phyloP scores from a whole-genome alignment of 345 rosid species.

The Corchorus capsularis region DNA sequence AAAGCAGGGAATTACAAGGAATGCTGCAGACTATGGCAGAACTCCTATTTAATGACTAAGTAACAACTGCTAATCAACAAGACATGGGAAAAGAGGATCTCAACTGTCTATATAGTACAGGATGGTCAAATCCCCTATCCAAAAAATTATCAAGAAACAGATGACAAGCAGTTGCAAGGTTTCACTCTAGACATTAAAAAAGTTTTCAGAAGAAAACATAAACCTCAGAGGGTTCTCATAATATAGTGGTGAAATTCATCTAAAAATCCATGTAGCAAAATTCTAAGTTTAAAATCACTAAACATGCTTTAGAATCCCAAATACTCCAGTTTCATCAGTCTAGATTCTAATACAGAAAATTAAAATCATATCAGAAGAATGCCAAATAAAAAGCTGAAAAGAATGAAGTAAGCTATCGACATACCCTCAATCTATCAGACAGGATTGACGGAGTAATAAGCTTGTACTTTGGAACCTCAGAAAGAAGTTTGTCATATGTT shows the following conservation, averaged over 20 bases:
- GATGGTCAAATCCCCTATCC: background rate
- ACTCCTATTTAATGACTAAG: background rate
- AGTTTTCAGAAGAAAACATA: background rate
- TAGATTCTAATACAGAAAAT: background rate
- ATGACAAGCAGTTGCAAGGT: background rate
- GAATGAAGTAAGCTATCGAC: background rate
- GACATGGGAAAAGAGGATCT: background rate
- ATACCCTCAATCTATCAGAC: slow-evolving; percentile 52
- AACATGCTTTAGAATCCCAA: background rate
- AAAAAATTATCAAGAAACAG: background rate
- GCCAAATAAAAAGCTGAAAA: background rate
- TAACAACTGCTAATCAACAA: background rate
- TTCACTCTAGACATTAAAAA: background rate
- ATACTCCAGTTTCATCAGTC: background rate
- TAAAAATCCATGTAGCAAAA: background rate
- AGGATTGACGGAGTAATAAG: slow-evolving; percentile 47
- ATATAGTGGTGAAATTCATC: background rate
- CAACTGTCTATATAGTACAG: background rate
- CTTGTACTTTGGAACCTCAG: slow-evolving; percentile 57
- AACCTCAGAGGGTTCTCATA: background rate
- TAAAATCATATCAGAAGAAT: background rate
- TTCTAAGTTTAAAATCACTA: background rate
- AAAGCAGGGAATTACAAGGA: background rate
- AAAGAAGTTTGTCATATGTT: slow-evolving; percentile 56
- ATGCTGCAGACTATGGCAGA: background rate